These are phyloP conservation scores for Besnoitia besnoiti DNA, from an alignment of 169 alveolate species.

Conservation along the genomic window DNA sequence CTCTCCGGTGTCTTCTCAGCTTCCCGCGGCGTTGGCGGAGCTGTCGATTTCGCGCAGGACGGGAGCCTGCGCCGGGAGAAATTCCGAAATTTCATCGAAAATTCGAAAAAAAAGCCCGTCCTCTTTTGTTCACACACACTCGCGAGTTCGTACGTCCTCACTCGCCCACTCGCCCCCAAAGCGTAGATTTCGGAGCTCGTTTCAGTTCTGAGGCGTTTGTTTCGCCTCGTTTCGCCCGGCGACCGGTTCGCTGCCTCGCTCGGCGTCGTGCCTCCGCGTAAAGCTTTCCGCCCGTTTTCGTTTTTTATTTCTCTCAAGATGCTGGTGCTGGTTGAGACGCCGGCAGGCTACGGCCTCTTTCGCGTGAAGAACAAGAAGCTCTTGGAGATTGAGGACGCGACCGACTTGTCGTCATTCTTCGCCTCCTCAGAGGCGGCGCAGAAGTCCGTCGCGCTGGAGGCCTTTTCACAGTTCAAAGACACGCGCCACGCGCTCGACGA, in stretches of 20 bases:
- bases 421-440: constrained; percentile 41
- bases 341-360: constrained; percentile 99
- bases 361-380: constrained; percentile 89
- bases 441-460: constrained; percentile 78
- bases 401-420: constrained; percentile 12
- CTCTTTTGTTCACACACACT: too few relatives aligned
- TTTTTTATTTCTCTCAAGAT: constrained; percentile 55
- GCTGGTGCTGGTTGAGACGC: constrained; percentile 98
- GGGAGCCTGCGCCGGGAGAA: too few relatives aligned
- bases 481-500: constrained; percentile 90
- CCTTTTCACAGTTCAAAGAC: constrained; percentile 90
- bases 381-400: constrained; percentile 69
- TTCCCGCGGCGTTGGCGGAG: too few relatives aligned
- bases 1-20: too few relatives aligned
- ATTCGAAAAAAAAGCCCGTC: neutral
- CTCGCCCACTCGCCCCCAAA: too few relatives aligned
- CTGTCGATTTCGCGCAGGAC: too few relatives aligned
- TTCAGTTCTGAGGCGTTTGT: too few relatives aligned
- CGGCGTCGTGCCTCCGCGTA: too few relatives aligned
- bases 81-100: too few relatives aligned
- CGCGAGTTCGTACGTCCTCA: too few relatives aligned
- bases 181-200: too few relatives aligned
- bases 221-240: neutral
- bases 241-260: too few relatives aligned
- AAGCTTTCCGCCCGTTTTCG: neutral